Conservation (phyloP, 2,329 filamentous ascomycete species). For the Neospermospora avenae region DNA sequence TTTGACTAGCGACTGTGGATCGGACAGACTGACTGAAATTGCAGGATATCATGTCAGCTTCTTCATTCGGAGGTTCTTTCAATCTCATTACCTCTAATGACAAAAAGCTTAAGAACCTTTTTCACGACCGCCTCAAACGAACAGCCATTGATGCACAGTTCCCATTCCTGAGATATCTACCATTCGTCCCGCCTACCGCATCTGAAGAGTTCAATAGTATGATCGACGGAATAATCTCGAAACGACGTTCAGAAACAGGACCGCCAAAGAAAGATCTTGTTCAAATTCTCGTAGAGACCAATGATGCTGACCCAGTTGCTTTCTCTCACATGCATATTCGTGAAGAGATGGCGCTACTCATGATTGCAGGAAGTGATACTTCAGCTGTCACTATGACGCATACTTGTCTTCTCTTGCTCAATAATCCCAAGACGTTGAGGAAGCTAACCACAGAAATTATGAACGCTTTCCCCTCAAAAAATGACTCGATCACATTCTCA, state of each 20-base stretch:
- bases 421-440: slow-evolving; percentile 40
- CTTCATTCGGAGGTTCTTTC: slow-evolving; percentile 24
- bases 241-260: slow-evolving; percentile 12
- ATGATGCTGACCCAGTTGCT: slow-evolving; percentile 13
- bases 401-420: slow-evolving; percentile 41
- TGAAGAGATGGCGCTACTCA: slow-evolving; percentile 25
- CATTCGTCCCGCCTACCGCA: slow-evolving; percentile 11
- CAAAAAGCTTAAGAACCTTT: slow-evolving; percentile 14
- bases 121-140: slow-evolving; percentile 13
- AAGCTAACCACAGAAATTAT: slow-evolving; percentile 46
- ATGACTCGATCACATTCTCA: slow-evolving; percentile 18
- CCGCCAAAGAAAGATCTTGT: slow-evolving; percentile 16
- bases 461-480: slow-evolving; percentile 14
- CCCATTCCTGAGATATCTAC: slow-evolving; percentile 19
- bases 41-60: slow-evolving; percentile 22
- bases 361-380: slow-evolving; percentile 23
- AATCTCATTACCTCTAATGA: slow-evolving; percentile 20
- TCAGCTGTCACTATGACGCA: slow-evolving; percentile 16
- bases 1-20: background rate
- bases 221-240: slow-evolving; percentile 16
- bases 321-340: slow-evolving; percentile 20
- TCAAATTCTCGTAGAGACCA: slow-evolving; percentile 22
- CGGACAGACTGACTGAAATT: background rate
- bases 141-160: slow-evolving; percentile 15
- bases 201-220: slow-evolving; percentile 10